These are phyloP conservation scores for Flaveria ramosissima DNA, from an alignment of 129 eudicot species.

Conservation along the genomic window DNA sequence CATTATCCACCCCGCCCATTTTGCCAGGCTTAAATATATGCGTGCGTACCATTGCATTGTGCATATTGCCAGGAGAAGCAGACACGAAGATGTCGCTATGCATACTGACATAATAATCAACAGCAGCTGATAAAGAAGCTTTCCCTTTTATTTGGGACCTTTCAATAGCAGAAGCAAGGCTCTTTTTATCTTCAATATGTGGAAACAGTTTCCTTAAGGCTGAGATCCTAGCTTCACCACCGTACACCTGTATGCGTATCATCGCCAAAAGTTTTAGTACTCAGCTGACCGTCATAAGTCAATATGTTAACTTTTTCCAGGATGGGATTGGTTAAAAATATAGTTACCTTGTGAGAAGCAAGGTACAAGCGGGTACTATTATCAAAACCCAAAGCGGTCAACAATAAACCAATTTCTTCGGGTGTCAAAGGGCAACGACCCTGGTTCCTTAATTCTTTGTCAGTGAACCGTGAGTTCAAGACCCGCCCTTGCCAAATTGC, in stretches of 20 bases:
- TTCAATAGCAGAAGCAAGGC: slow-evolving; percentile 81
- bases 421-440: slow-evolving; percentile 99
- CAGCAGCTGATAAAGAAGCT: slow-evolving; percentile 94
- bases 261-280: not conserved
- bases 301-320: slow-evolving; percentile 7
- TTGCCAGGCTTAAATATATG: not conserved
- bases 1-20: not conserved
- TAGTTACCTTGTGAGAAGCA: slow-evolving; percentile 91
- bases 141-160: slow-evolving; percentile 79
- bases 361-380: slow-evolving; percentile 84
- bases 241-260: slow-evolving; percentile 63
- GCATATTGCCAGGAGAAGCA: slow-evolving; percentile 99
- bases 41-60: slow-evolving; percentile 82
- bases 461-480: slow-evolving; percentile 81
- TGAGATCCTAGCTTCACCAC: slow-evolving; percentile 84
- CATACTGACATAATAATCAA: slow-evolving; percentile 95
- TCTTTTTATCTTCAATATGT: slow-evolving; percentile 85
- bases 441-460: slow-evolving; percentile 81
- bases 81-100: slow-evolving; percentile 90
- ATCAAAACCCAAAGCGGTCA: slow-evolving; percentile 86
- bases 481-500: slow-evolving; percentile 92
- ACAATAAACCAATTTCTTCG: slow-evolving; percentile 87
- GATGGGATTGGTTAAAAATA: not conserved
- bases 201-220: slow-evolving; percentile 72
- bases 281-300: slow-evolving; percentile 4